These are phyloP conservation scores for Yamadazyma insecticola DNA, from an alignment of 805 yeast species.

Conservation along the genomic window DNA sequence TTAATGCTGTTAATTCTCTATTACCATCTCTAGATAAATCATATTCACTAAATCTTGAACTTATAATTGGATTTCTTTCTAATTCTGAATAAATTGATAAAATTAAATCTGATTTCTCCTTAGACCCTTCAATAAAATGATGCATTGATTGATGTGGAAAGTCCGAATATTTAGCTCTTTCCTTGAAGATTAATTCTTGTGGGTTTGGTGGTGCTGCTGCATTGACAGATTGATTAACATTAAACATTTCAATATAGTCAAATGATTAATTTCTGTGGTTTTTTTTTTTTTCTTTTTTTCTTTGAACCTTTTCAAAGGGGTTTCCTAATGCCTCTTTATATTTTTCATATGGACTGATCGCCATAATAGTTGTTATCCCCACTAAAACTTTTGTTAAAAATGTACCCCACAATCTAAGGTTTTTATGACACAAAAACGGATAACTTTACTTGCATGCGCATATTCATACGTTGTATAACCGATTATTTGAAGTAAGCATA, in stretches of 20 bases:
- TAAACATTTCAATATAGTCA: not conserved
- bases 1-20: slow-evolving; percentile 27
- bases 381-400: too few species aligned
- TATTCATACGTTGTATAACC: too few species aligned
- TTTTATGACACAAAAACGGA: not conserved
- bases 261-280: not conserved
- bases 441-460: not conserved
- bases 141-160: slow-evolving; percentile 31
- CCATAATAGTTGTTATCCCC: too few species aligned
- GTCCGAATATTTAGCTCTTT: slow-evolving; percentile 16
- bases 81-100: slow-evolving; percentile 26
- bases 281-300: not conserved
- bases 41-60: slow-evolving; percentile 26
- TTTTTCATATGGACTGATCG: too few species aligned
- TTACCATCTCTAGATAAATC: slow-evolving; percentile 26
- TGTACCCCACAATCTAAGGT: not conserved
- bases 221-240: not conserved
- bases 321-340: too few species aligned
- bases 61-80: slow-evolving; percentile 36
- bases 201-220: slow-evolving; percentile 31
- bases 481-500: too few species aligned
- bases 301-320: not conserved
- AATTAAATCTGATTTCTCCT: slow-evolving; percentile 25
- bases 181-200: slow-evolving; percentile 19
- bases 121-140: slow-evolving; percentile 32